These are phyloP conservation scores for Clathrospora elynae DNA, from an alignment of 2,329 filamentous ascomycete species.

Conservation along the genomic window DNA sequence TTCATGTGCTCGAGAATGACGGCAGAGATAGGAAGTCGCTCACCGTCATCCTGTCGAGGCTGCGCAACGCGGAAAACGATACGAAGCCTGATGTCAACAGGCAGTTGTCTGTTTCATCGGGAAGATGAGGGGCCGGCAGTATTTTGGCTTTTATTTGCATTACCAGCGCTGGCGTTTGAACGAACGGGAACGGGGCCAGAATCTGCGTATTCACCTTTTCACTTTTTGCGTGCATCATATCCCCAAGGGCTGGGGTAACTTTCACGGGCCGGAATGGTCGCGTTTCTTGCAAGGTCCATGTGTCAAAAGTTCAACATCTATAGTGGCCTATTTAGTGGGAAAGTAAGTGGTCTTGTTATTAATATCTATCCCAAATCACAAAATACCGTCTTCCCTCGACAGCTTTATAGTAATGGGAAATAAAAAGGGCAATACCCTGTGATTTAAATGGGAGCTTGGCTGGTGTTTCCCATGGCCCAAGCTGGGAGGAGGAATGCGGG, in stretches of 20 bases:
- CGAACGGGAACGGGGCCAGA: not conserved
- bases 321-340: no score
- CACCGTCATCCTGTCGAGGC: slow-evolving; percentile 35
- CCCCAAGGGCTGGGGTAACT: slow-evolving; percentile 33
- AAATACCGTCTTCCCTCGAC: no score
- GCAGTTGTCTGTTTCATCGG: slow-evolving; percentile 13
- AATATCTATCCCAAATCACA: no score
- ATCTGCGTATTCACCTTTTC: slow-evolving; percentile 6
- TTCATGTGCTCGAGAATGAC: slow-evolving; percentile 79
- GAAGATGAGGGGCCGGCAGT: slow-evolving; percentile 6
- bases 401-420: no score
- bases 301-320: no score
- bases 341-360: no score
- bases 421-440: no score
- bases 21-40: slow-evolving; percentile 66
- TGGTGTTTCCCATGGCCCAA: no score
- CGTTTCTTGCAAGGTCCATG: no score
- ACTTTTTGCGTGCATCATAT: slow-evolving; percentile 25
- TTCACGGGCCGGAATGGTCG: no score
- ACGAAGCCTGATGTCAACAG: slow-evolving; percentile 19
- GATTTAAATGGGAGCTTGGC: no score
- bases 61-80: slow-evolving; percentile 41
- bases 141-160: slow-evolving; percentile 8
- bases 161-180: slow-evolving; percentile 32
- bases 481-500: no score